Evolutionary conservation across 306 rosid species (phyloP).

Genomic region (Cucurbita argyrosperma): DNA sequence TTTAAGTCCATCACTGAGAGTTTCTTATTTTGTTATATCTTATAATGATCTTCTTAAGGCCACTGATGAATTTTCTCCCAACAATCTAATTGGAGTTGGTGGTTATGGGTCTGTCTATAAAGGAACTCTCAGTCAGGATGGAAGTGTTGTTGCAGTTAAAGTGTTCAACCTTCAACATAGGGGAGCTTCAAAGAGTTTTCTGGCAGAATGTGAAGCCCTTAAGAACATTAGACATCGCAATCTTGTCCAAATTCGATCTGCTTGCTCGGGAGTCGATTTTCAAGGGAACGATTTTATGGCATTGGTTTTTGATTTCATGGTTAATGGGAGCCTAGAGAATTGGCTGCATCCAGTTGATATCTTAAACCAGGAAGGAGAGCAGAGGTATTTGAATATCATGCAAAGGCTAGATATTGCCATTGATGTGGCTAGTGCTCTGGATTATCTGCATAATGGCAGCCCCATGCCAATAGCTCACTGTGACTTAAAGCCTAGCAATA

Average conservation of each 20-base stretch:
- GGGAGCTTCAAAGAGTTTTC: conserved; percentile 8
- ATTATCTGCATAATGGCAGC: conserved; percentile 6
- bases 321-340: conserved; percentile 57
- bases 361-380: neutral
- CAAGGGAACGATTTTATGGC: conserved; percentile 51
- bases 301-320: conserved; percentile 42
- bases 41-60: conserved; percentile 17
- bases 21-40: conserved; percentile 8
- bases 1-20: neutral
- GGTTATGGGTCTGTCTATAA: conserved; percentile 20
- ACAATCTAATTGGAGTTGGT: conserved; percentile 20
- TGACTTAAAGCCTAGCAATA: conserved; percentile 11
- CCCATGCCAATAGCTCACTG: conserved; percentile 6
- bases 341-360: conserved; percentile 28
- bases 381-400: neutral
- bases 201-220: conserved; percentile 17
- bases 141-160: conserved; percentile 12
- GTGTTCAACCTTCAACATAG: conserved; percentile 10
- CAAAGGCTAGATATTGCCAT: conserved; percentile 20
- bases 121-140: neutral
- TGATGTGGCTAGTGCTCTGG: conserved; percentile 21
- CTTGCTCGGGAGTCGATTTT: conserved; percentile 7
- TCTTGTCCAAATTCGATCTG: conserved; percentile 4
- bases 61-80: conserved; percentile 14
- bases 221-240: conserved; percentile 10